Base-by-base conservation (phyloP, 495 filamentous ascomycete genomes). In the Aspergillus saccharolyticus region DNA sequence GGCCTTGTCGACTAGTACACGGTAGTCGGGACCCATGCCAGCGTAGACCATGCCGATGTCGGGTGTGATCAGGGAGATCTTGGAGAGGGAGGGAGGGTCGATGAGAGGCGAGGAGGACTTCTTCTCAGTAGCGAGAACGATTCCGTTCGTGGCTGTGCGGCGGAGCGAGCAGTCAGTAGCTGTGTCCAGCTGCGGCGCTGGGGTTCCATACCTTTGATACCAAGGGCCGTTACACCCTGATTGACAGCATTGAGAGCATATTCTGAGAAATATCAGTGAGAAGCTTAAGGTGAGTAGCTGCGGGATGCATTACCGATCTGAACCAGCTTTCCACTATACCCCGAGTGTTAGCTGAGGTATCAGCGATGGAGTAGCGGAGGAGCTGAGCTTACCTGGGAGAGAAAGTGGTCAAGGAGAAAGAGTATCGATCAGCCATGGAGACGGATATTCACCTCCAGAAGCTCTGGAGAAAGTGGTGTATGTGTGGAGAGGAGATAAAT, bases 1-100 rank as follows among this genome's bases (percentile, higher is more conserved):
- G 58, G 94, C 95, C 71, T 89, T 91, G 79, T 99, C 94, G 57
- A 96, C 95, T 46, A 99, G 84, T 45, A 97, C 90, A 65, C 94
- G 86, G 78, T 97, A 99, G 75, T 99, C 95, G 52, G 94, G 94
- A 17, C 95, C 91, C 94, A 98, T 99, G 70, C 94, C 94, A 20
- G 89, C 88, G 78, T 99, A 99, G 67, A 99, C 95, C 95, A 97
- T 97, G 72, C 95, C 95, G 77, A 97, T 97, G 82, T 99, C 91
- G 59, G 94, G 94, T 44, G 95, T 97, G 78, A 99, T 89, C 65
- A 94, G 83, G 71, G 89, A 94, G 80, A 99, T 89, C 80, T 99
- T 99, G 69, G 93, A 94, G 66, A 96, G 87, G 20, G 95, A 97
- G 55, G 87, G 83, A 55, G 92, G 87, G 70, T 96, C 93, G 76